Evolutionary conservation across 805 yeast genomes (phyloP), one percentile per base, ranked within the genome.

Genomic region (Starmerella sirachaensis): DNA sequence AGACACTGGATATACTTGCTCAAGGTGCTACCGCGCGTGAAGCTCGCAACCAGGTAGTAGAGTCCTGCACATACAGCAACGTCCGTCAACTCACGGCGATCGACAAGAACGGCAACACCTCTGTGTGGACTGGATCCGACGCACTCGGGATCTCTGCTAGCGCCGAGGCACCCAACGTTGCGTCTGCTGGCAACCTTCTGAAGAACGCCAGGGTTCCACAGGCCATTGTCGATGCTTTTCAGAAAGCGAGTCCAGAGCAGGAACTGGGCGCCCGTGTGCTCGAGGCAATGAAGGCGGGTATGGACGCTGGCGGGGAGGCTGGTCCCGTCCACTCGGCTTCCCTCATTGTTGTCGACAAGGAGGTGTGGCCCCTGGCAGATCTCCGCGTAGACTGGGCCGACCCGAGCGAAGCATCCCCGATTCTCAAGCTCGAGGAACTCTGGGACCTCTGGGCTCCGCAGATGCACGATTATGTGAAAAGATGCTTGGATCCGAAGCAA

Each of bases 241-340:
- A 14, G 25, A 9, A 14, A 4, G 31, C 48, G 5, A 33, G 32
- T 16, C 32, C 40, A 3, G 11, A 10, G n/a, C 20, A 11, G 9
- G 40, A 35, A 21, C 36, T 45, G 3, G 48, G 44, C 18, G 31
- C 30, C 29, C 43, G 44, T 13, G 46, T 42, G 2, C 19, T 45
- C 22, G 26, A 23, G 6, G 46, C 48, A 10, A 39, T 45, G 48
- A 26, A 42, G 29, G 48, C 48, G 5, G 48, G 48, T 14, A 36
- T 45, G 12, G 26, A 28, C 16, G 48, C 46, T 20, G 48, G 48
- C 8, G 48, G 48, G 10, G 48, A 45, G 32, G 48, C 48, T 5
- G 48, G 48, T 5, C 46, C 43, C 8, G 48, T 45, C 14, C 33
- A 35, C 14, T 42, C 46, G n/a, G 48, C 48, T 1, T 43, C 37